Percentiles rank a stretch among this genome's conserved stretches.
Conservation (phyloP, 805 yeast genomes). For the Isabelozyma rhagii region DNA sequence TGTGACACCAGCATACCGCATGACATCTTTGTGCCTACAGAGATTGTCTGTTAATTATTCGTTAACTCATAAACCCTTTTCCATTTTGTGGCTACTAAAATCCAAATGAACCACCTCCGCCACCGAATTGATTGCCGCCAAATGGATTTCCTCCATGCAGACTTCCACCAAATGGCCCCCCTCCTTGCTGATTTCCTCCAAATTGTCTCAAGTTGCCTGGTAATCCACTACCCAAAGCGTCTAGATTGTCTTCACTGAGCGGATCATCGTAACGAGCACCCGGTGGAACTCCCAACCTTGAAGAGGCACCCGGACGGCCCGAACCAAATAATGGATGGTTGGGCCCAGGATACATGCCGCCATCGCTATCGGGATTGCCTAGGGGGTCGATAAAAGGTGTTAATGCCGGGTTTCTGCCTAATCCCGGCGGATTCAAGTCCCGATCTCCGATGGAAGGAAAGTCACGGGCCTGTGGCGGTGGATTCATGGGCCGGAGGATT, state of each 20-base stretch:
- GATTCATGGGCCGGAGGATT: constrained; percentile 10
- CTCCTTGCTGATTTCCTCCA: constrained; percentile 3
- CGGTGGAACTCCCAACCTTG: constrained; percentile 36
- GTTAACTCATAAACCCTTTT: not conserved
- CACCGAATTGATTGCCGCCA: not conserved
- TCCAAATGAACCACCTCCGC: constrained; percentile 3
- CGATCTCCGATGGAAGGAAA: constrained; percentile 43
- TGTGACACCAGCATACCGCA: not conserved
- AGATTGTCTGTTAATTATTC: not conserved
- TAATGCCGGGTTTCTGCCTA: constrained; percentile 38
- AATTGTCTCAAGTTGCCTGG: constrained; percentile 35
- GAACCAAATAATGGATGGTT: constrained; percentile 51
- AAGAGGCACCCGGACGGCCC: constrained; percentile 16
- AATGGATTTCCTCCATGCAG: not conserved
- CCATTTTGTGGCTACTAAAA: not conserved
- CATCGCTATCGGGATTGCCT: constrained; percentile 16
- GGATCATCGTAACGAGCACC: constrained; percentile 58
- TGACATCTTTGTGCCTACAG: not conserved
- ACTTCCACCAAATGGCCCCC: not conserved
- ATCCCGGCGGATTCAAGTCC: constrained; percentile 50
- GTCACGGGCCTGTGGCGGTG: not conserved
- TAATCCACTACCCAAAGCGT: constrained; percentile 43
- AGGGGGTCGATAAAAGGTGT: constrained; percentile 45
- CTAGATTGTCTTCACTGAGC: constrained; percentile 40
- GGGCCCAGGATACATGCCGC: constrained; percentile 55